Evolutionary conservation across 1,139 yeast genomes (phyloP), one percentile per base, ranked within the genome.

Genomic region (Candida labiduridarum): DNA sequence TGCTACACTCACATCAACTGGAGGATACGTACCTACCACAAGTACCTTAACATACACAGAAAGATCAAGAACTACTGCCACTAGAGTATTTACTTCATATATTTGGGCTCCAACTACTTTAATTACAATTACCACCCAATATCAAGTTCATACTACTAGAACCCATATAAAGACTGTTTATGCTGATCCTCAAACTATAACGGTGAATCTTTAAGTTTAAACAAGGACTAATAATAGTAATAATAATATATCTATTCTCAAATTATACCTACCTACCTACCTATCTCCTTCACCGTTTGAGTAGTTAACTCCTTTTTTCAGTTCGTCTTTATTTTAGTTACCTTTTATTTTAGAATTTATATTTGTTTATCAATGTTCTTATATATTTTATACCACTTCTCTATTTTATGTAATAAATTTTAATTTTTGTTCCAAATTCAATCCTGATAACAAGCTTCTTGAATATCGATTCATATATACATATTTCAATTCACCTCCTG

Each of bases 401-500:
- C 15, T 45, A 41, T 41, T 30, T 31, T 41, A 34, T 27, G 2
- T 29, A 36, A 41, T 16, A 25, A 38, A 30, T 45, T 41, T 25
- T 29, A 53, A 44, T 34, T 51, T 50, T 39, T 53, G 50, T 38
- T 53, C 56, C 41, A 56, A 45, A 25, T 66, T 62, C 34, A 79
- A 62, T 2, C 83, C 84, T 45, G 68, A 65, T 15, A 80, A 58
- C 5, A 76, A 52, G 1, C 67, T 66, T 39, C 71, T 63, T 1
- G 83, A 76, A 44, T 64, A 60, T 2, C 71, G 72, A 56, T 83
- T 83, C 54, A 80, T 64, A 54, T 79, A 79, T 11, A 78, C 66
- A 0, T 76, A 70, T 14, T 67, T 64, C 9, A 80, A 57, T 1
- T 53, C 59, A 0, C 79, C 81, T 2, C 75, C 72, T 12, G 41